A percentile compares a stretch with the other conserved stretches of the same genome.
Conservation (phyloP, 306 rosid genomes). For the Lotus japonicus region DNA sequence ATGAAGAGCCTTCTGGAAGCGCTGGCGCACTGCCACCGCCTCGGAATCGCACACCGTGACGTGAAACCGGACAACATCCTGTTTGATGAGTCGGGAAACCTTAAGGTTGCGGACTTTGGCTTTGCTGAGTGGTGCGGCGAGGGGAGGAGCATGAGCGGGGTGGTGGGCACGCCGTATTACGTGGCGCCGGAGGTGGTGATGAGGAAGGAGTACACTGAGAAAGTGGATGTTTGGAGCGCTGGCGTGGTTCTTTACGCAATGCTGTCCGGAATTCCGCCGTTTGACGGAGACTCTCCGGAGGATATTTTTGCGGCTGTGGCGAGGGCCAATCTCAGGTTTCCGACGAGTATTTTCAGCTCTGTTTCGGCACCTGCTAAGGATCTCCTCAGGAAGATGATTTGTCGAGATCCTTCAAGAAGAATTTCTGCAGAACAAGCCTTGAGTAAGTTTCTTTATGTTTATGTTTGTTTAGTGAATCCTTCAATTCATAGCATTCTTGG, state of each 20-base stretch:
- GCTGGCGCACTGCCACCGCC: constrained; percentile 49
- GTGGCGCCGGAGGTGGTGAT: constrained; percentile 71
- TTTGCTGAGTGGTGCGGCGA: constrained; percentile 67
- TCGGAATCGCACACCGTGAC: constrained; percentile 65
- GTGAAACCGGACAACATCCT: constrained; percentile 68
- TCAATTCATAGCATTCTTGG: no score
- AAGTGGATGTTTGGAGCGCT: constrained; percentile 70
- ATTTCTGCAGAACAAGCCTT: constrained; percentile 66
- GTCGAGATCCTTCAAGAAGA: constrained; percentile 49
- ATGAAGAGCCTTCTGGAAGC: constrained; percentile 55
- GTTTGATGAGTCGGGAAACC: constrained; percentile 41
- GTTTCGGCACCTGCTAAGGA: constrained; percentile 67
- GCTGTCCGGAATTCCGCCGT: constrained; percentile 75
- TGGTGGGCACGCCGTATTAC: constrained; percentile 79
- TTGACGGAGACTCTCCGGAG: constrained; percentile 50
- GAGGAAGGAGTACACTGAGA: constrained; percentile 50
- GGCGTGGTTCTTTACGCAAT: constrained; percentile 64
- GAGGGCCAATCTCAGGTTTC: constrained; percentile 73
- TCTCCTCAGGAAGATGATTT: constrained; percentile 73
- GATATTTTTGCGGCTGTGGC: constrained; percentile 60
- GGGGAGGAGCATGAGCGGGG: constrained; percentile 38
- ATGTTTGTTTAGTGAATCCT: no score
- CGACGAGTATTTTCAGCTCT: constrained; percentile 47
- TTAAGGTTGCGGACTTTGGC: constrained; percentile 76
- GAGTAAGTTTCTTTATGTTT: no score